Percentiles rank a stretch among this genome's conserved stretches.
These are phyloP conservation scores for Colletotrichum incanum DNA, from an alignment of 2,329 filamentous ascomycete genomes.

Conservation along the genomic window DNA sequence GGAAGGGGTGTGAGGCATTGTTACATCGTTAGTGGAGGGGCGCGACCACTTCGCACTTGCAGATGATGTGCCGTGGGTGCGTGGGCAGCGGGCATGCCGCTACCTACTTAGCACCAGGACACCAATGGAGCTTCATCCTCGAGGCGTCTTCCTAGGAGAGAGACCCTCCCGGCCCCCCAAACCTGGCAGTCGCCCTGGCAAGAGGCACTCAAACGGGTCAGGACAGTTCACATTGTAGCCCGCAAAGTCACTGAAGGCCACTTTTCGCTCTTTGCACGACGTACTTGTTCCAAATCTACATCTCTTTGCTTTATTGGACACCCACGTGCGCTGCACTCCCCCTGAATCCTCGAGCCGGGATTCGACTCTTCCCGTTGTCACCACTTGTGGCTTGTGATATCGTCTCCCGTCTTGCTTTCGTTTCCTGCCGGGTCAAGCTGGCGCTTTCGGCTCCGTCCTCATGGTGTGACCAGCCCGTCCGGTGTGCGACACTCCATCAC, in stretches of 20 bases:
- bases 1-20: slow-evolving; percentile 25
- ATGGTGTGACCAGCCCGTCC: slow-evolving; percentile 13
- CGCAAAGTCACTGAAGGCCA: neutral
- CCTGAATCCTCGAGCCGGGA: slow-evolving; percentile 1
- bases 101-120: neutral
- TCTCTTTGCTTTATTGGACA: neutral
- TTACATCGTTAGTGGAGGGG: slow-evolving; percentile 21
- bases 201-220: neutral
- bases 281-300: neutral
- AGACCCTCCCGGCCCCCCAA: neutral
- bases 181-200: slow-evolving; percentile 4
- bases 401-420: neutral
- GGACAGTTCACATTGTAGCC: neutral
- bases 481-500: slow-evolving; percentile 22
- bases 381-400: slow-evolving; percentile 7
- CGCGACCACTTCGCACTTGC: slow-evolving; percentile 15
- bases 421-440: neutral
- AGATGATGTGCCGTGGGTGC: slow-evolving; percentile 24
- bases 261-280: neutral
- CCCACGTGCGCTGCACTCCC: neutral
- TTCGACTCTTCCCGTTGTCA: neutral
- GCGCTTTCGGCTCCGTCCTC: slow-evolving; percentile 12
- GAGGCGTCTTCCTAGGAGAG: neutral
- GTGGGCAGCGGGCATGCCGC: neutral
- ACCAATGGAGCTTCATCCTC: slow-evolving; percentile 4